Evolutionary conservation across 1,139 yeast genomes (phyloP).

Genomic region (Protomyces pachydermus): DNA sequence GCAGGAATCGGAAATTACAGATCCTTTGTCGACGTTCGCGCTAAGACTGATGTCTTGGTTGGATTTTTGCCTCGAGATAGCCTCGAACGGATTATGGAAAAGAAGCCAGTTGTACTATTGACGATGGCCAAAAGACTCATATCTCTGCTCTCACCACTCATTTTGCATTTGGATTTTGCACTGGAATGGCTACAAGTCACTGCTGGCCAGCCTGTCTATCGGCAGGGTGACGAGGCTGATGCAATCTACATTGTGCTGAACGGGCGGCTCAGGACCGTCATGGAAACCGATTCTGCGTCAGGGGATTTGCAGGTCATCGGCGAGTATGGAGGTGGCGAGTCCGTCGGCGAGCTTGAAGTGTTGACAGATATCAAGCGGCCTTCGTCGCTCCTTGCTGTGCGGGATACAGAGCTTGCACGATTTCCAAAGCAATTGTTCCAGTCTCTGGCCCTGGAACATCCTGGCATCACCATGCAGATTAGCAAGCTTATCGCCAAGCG

Average conservation of each 20-base stretch:
- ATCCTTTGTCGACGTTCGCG: slow-evolving; percentile 66
- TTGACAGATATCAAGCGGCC: slow-evolving; percentile 74
- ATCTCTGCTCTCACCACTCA: slow-evolving; percentile 57
- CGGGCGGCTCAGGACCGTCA: slow-evolving; percentile 75
- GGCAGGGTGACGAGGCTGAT: slow-evolving; percentile 80
- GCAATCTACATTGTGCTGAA: slow-evolving; percentile 87
- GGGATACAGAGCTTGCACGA: slow-evolving; percentile 91
- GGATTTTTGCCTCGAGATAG: slow-evolving; percentile 65
- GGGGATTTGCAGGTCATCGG: slow-evolving; percentile 48
- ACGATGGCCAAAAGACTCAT: slow-evolving; percentile 72
- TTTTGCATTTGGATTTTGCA: slow-evolving; percentile 79
- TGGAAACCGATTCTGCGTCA: slow-evolving; percentile 34
- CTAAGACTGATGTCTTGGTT: slow-evolving; percentile 56
- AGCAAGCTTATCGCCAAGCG: slow-evolving; percentile 81
- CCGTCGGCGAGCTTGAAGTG: slow-evolving; percentile 93
- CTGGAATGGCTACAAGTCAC: slow-evolving; percentile 89
- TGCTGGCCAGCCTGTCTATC: slow-evolving; percentile 72
- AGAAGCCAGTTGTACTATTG: slow-evolving; percentile 67
- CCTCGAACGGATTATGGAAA: slow-evolving; percentile 65
- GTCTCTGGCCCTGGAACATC: slow-evolving; percentile 73
- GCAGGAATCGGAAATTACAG: slow-evolving; percentile 75
- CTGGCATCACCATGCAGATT: slow-evolving; percentile 82
- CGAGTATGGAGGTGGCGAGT: slow-evolving; percentile 90
- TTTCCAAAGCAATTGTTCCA: slow-evolving; percentile 88
- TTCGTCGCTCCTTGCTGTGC: slow-evolving; percentile 72